Evolutionary conservation across 495 filamentous ascomycete species (phyloP).

Genomic region (Penicillium daleae): DNA sequence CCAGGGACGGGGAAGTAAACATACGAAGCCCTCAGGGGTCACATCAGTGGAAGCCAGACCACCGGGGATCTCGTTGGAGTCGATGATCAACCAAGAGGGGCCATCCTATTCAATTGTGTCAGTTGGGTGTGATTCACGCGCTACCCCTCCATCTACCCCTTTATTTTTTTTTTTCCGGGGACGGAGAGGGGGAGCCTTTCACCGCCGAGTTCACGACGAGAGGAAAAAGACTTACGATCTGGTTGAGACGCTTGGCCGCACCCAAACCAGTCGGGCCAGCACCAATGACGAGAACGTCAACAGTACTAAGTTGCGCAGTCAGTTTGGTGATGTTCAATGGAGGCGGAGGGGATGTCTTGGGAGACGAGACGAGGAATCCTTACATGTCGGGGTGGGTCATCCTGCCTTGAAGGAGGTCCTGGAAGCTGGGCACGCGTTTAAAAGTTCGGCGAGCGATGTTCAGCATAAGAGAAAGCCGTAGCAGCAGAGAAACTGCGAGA

Average conservation of each 20-base stretch:
- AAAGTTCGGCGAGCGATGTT: conserved; percentile 55
- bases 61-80: conserved; percentile 90
- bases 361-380: conserved; percentile 22
- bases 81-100: conserved; percentile 94
- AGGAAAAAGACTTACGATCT: conserved; percentile 69
- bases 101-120: conserved; percentile 61
- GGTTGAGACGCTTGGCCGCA: conserved; percentile 95
- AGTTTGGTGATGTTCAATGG: not conserved
- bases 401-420: conserved; percentile 62
- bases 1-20: conserved; percentile 43
- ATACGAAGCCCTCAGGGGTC: conserved; percentile 95
- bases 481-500: conserved; percentile 39
- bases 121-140: conserved; percentile 23
- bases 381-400: conserved; percentile 61
- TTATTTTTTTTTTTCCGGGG: conserved; percentile 22
- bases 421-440: conserved; percentile 62
- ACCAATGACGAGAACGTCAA: conserved; percentile 98
- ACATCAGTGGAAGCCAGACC: conserved; percentile 96
- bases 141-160: conserved; percentile 29
- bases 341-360: not conserved
- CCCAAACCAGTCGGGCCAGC: conserved; percentile 96
- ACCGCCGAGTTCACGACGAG: not conserved
- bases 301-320: conserved; percentile 61
- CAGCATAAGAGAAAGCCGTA: conserved; percentile 50
- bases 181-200: not conserved